Percentiles rank a stretch among this genome's conserved stretches.
phyloP scores from a whole-genome alignment of 495 filamentous ascomycete species.

The Daldinia concentrica region DNA sequence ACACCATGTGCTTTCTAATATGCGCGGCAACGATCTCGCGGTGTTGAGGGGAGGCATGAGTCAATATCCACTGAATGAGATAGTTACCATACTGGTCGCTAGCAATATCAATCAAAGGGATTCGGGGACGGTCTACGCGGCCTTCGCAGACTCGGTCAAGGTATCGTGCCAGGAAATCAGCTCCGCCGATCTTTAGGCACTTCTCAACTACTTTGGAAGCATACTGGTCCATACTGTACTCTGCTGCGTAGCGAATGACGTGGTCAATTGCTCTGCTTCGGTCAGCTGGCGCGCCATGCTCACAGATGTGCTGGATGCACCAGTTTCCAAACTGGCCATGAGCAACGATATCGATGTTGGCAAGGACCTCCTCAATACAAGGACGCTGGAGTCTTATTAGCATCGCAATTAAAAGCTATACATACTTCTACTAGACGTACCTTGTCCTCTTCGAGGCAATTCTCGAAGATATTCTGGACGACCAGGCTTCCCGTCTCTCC shows the following conservation, averaged over 20 bases:
- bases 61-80: constrained; percentile 94
- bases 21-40: constrained; percentile 92
- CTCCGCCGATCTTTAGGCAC: constrained; percentile 94
- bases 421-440: constrained; percentile 55
- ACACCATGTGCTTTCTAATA: constrained; percentile 99
- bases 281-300: constrained; percentile 91
- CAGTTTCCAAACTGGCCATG: constrained; percentile 99
- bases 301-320: constrained; percentile 99
- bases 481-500: constrained; percentile 97
- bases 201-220: constrained; percentile 99
- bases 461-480: constrained; percentile 99
- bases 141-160: constrained; percentile 93
- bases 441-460: constrained; percentile 98
- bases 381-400: constrained; percentile 73
- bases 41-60: constrained; percentile 83
- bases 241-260: constrained; percentile 87
- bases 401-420: constrained; percentile 22
- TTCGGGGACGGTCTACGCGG: constrained; percentile 88
- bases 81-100: constrained; percentile 99
- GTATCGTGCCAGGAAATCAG: constrained; percentile 91
- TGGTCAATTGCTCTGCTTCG: constrained; percentile 94
- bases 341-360: constrained; percentile 91
- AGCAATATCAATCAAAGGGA: constrained; percentile 97
- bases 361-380: constrained; percentile 94
- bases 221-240: constrained; percentile 99